phyloP scores from a whole-genome alignment of 202 grass and related monocot species.

The Schoenoplectus triqueter region DNA sequence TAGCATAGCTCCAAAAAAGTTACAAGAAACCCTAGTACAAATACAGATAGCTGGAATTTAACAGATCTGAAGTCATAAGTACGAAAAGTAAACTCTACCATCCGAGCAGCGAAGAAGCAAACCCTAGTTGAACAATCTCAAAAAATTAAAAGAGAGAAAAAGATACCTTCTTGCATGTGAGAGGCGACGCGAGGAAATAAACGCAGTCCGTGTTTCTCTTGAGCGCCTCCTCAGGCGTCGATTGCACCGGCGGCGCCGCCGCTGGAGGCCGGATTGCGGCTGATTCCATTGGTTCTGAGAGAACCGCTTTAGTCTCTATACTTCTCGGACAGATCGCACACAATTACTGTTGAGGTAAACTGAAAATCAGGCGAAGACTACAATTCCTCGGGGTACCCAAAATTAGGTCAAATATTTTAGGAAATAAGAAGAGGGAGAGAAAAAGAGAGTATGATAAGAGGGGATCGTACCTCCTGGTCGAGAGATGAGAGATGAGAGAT shows the following conservation, averaged over 20 bases:
- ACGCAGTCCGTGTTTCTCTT: constrained; percentile 84
- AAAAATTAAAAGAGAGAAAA: neutral
- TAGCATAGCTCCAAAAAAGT: neutral
- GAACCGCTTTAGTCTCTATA: constrained; percentile 1
- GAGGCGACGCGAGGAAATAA: constrained; percentile 92
- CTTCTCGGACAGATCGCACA: neutral
- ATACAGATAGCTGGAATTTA: neutral
- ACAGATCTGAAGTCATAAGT: neutral
- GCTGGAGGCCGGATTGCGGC: constrained; percentile 41
- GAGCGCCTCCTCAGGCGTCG: constrained; percentile 77
- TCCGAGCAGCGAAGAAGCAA: neutral
- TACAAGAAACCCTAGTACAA: neutral
- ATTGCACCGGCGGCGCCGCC: constrained; percentile 32
- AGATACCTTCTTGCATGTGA: constrained; percentile 88
- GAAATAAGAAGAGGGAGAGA: neutral
- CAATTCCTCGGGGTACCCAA: neutral
- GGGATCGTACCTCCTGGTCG: neutral
- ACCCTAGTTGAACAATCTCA: constrained; percentile 22
- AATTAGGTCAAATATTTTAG: constrained; percentile 26
- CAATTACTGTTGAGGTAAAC: neutral
- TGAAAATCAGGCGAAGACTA: neutral
- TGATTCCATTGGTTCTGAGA: constrained; percentile 48
- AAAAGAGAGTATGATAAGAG: neutral
- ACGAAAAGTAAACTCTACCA: neutral
- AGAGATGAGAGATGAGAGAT: constrained; percentile 31